These are phyloP conservation scores for Trichophyton equinum DNA, from an alignment of 2,329 filamentous ascomycete species.

Conservation along the genomic window DNA sequence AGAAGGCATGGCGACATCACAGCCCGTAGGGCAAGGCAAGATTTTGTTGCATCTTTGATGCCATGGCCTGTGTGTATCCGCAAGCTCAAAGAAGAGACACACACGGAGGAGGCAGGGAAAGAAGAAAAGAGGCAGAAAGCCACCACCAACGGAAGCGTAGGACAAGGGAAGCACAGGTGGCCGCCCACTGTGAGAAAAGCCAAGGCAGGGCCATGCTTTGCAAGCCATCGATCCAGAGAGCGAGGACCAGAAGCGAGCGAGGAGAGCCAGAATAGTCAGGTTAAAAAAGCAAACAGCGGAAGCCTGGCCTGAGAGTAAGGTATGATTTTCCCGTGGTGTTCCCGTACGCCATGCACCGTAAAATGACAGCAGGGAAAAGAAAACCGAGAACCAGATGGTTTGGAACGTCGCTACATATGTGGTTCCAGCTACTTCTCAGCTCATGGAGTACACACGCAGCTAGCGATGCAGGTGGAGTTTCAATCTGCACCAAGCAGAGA, in stretches of 20 bases:
- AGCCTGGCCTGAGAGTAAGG: too few relatives aligned
- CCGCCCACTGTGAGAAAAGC: neutral
- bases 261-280: neutral
- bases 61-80: neutral
- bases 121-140: neutral
- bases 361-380: neutral
- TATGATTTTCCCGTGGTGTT: neutral
- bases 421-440: neutral
- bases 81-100: neutral
- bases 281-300: neutral
- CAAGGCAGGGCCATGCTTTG: neutral
- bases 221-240: neutral
- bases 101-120: neutral
- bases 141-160: neutral
- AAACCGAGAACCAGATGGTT: neutral
- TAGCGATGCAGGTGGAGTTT: neutral
- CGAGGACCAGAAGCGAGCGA: neutral
- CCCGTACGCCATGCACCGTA: neutral
- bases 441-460: neutral
- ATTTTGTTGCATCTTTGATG: neutral
- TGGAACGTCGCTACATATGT: neutral
- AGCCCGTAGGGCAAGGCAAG: neutral
- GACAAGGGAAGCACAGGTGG: neutral
- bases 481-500: neutral
- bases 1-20: neutral